Evolutionary conservation across 331 rosid genomes (phyloP), one percentile per base, ranked within the genome.

Genomic region (Spiraea crenata): DNA sequence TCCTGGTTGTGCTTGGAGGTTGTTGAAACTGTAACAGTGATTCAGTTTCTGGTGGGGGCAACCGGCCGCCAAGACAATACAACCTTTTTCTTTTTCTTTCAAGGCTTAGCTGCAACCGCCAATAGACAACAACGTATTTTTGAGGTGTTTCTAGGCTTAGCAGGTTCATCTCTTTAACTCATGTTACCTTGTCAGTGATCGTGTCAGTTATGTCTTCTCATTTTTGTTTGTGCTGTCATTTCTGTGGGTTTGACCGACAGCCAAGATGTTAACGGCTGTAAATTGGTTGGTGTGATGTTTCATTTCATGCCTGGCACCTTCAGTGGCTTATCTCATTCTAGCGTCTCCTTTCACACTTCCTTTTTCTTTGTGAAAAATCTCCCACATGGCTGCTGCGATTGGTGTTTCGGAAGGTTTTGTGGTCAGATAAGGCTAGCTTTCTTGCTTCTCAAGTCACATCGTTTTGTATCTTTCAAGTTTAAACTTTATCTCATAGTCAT

Each of bases 211-310:
- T 69, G 51, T 52, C 20, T 5, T 31, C 16, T 41, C 8, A 49
- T 69, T 55, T 55, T 7, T 41, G 52, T 25, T 20, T 54, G 34
- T 69, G 74, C 52, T 69, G 16, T 69, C 64, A 19, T 69, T 41
- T 42, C 16, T 3, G 10, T 25, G 35, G 25, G 51, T 16, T 56
- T 69, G 65, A 38, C 34, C 5, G n/a, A 19, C 44, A 47, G 47
- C 15, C 57, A 3, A 16, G 44, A 65, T 35, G 57, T 14, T 42
- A 7, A 25, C 35, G 38, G 64, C 45, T 40, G 65, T 69, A 64
- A 56, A 39, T 68, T 54, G 31, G 31, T 42, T 42, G 74, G 46
- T 17, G 37, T 15, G 31, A n/a, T 5, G 11, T 19, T 20, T 64
- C 40, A 64, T 37, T 65, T 7, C 45, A 47, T 15, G 57, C 1